phyloP scores from a whole-genome alignment of 139 green algal genomes.

The Chlorella sp. region DNA sequence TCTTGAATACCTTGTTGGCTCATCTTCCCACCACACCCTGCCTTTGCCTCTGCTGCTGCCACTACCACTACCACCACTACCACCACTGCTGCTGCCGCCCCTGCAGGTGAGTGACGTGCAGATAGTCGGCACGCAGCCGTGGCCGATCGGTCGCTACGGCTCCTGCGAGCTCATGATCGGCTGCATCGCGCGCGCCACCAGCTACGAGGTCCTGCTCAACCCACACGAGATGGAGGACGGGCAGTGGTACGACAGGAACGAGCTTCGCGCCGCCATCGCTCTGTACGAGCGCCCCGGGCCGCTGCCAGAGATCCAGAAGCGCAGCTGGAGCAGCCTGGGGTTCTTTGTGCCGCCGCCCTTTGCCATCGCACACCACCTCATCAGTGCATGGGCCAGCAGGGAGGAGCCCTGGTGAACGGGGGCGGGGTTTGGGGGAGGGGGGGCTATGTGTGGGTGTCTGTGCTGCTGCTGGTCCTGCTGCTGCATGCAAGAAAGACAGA shows the following conservation, averaged over 20 bases:
- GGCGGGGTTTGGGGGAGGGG: too few relatives aligned
- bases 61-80: too few relatives aligned
- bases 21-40: too few relatives aligned
- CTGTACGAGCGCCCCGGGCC: too few relatives aligned
- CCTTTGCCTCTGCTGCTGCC: too few relatives aligned
- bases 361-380: constrained; percentile 79
- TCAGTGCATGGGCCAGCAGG: constrained; percentile 47
- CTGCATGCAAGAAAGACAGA: too few relatives aligned
- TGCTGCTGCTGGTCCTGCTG: too few relatives aligned
- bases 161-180: constrained; percentile 85
- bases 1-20: too few relatives aligned
- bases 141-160: constrained; percentile 28
- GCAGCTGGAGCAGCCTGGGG: constrained; percentile 31
- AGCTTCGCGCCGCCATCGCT: constrained; percentile 35
- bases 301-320: constrained; percentile 4
- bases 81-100: too few relatives aligned
- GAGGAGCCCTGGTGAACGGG: constrained; percentile 49
- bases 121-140: constrained; percentile 24
- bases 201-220: constrained; percentile 56
- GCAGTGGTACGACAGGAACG: constrained; percentile 50
- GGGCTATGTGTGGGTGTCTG: too few relatives aligned
- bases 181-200: constrained; percentile 59
- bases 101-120: constrained; percentile 36
- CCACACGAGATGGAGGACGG: constrained; percentile 69
- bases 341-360: constrained; percentile 72